Conservation (phyloP, 805 yeast species). For the Yarrowia osloensis region DNA sequence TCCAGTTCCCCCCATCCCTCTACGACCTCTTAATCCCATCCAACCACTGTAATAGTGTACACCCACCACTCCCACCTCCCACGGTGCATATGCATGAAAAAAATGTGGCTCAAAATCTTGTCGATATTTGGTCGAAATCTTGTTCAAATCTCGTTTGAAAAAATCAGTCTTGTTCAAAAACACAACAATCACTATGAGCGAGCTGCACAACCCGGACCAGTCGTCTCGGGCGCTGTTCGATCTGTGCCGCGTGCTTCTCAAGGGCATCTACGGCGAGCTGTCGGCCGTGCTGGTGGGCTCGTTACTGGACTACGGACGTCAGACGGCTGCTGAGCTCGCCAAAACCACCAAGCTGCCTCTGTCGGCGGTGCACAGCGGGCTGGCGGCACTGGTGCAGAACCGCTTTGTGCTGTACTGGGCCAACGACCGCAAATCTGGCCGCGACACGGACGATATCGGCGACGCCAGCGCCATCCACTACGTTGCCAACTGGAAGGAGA, state of each 20-base stretch:
- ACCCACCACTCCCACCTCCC: too few species aligned
- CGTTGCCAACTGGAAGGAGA: conserved; percentile 63
- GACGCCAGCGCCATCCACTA: conserved; percentile 45
- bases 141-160: neutral
- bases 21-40: too few species aligned
- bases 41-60: too few species aligned
- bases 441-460: conserved; percentile 3
- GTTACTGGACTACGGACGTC: conserved; percentile 68
- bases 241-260: conserved; percentile 39
- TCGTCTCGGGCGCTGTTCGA: conserved; percentile 34
- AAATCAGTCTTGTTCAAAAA: too few species aligned
- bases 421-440: conserved; percentile 35
- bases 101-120: too few species aligned
- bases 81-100: neutral
- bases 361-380: conserved; percentile 58
- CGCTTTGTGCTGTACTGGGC: conserved; percentile 70
- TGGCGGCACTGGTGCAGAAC: conserved; percentile 78
- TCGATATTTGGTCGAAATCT: too few species aligned
- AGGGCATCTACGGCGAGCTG: conserved; percentile 61
- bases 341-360: conserved; percentile 51
- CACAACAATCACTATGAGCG: neutral
- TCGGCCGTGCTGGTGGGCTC: conserved; percentile 64
- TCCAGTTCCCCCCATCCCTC: too few species aligned
- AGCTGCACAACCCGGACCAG: conserved; percentile 32
- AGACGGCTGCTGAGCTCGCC: conserved; percentile 57